Base-by-base conservation (phyloP, 1,139 yeast genomes). In the Tardiomyces blankii region DNA sequence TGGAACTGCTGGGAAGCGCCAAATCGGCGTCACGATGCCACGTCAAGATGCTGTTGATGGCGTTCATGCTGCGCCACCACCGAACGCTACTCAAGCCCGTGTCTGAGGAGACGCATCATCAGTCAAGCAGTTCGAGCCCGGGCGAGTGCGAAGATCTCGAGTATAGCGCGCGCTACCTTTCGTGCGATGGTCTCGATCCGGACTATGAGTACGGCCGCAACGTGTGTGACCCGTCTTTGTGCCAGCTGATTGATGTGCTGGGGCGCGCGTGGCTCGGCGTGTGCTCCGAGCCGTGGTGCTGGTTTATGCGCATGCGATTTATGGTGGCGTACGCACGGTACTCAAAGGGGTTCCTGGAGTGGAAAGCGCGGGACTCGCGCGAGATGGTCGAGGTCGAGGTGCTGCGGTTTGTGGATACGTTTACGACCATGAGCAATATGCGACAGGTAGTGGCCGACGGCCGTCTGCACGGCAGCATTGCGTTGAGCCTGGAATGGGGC, bases 11-110 rank as follows among this genome's bases (percentile, higher is more conserved):
- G 40, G 57, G 54, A 7, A 49, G 48, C 14, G 55, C 51, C 38
- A 51, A 30, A 11, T 5, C 54, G 8, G 49, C 54, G 13, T 49
- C 55, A 28, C 42, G 43, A 33, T 56, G 59, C 46, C 56, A 55
- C 41, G 51, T 59, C 33, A 56, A 56, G 43, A 44, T 55, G 47
- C 39, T 56, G 9, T 49, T 56, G 18, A 52, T 56, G 50, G 60
- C 56, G 18, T 54, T 51, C 39, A 53, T 56, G 57, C 43, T 56
- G 38, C 47, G 48, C 42, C 56, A 53, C 41, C 52, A 52, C 40
- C 42, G 49, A 19, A 42, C 44, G 28, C 45, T 49, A 16, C 45
- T 48, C 5, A 30, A 30, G 35, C 35, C 35, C 5, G 16, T 21
- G 25, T 21, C 25, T 21, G 25, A 21, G 25, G 25, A 7, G 25